Evolutionary conservation across 1,139 yeast species (phyloP), one percentile per base, ranked within the genome.

Genomic region (Diutina neorugosa): DNA sequence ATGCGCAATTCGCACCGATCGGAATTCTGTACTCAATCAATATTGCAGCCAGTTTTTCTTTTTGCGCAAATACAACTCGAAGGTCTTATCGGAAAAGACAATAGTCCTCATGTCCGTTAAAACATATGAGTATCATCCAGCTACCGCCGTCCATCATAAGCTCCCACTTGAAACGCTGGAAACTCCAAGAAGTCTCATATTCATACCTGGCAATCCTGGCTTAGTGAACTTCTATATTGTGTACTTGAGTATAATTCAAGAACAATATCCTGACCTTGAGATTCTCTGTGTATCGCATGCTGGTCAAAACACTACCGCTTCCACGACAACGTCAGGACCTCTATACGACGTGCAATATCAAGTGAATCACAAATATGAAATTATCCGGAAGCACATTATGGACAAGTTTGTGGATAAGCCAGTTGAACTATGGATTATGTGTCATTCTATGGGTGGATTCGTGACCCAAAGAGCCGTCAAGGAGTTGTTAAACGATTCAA

Each of bases 191-290:
- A 56, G 78, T 44, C 59, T 82, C 40, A 67, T 79, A n/a, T 69
- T 82, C 56, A 71, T 83, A 11, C 88, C 89, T 0, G 89, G 89
- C 0, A 83, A 83, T 57, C 89, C 89, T 0, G 89, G 88, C 0
- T 63, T 83, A 23, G 74, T 79, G 34, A 82, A 80, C 56, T 82
- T 73, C 62, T 83, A 83, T 61, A 68, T 69, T 11, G 71, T 75
- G 1, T 82, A 78, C 60, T 65, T 82, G 43, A 69, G 68, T 41
- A 62, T 69, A 42, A 62, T 82, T 52, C 80, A 79, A 53, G 56
- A 62, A 40, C 61, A 62, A 42, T 64, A 69, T 52, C 83, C 85
- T 0, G 62, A 65, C 2, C 67, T 70, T 52, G 84, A 80, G 60
- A 58, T 79, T 1, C 65, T 80, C 46, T 78, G 82, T 52, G 69